phyloP scores from a whole-genome alignment of 1,139 yeast genomes.

The Saccharomycopsis phalli region DNA sequence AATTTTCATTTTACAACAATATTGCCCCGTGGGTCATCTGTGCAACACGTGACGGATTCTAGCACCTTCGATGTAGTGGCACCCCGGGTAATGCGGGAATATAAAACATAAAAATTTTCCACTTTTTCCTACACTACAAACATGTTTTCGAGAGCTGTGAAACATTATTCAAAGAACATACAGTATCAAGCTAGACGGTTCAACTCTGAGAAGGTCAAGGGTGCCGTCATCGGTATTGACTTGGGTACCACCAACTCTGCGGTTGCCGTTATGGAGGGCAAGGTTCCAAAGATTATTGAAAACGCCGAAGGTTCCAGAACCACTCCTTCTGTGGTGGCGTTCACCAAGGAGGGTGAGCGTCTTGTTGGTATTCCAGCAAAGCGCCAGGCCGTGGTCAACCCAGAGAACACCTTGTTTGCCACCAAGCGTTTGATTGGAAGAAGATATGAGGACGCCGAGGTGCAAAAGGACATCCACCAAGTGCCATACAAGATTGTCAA shows the following conservation, averaged over 20 bases:
- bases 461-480: slow-evolving; percentile 91
- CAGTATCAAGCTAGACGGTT: slow-evolving; percentile 22
- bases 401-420: slow-evolving; percentile 95
- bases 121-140: neutral
- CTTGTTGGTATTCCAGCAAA: slow-evolving; percentile 98
- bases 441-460: slow-evolving; percentile 92
- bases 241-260: slow-evolving; percentile 99
- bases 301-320: slow-evolving; percentile 99
- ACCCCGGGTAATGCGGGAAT: neutral
- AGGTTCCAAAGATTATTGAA: slow-evolving; percentile 91
- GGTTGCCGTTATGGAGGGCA: slow-evolving; percentile 97
- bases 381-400: slow-evolving; percentile 98
- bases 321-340: slow-evolving; percentile 97
- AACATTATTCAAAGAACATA: slow-evolving; percentile 11
- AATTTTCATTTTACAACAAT: no score
- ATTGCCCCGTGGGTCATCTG: no score
- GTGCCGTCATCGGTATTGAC: slow-evolving; percentile 95
- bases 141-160: slow-evolving; percentile 20
- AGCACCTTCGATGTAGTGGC: neutral
- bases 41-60: no score
- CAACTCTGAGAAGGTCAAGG: slow-evolving; percentile 46
- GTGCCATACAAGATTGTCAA: slow-evolving; percentile 96
- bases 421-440: slow-evolving; percentile 98
- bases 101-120: slow-evolving; percentile 1
- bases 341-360: slow-evolving; percentile 93